Percentiles rank a stretch among this genome's conserved stretches.
Evolutionary conservation across 306 rosid species (phyloP).

Genomic region (Fagus crenata): DNA sequence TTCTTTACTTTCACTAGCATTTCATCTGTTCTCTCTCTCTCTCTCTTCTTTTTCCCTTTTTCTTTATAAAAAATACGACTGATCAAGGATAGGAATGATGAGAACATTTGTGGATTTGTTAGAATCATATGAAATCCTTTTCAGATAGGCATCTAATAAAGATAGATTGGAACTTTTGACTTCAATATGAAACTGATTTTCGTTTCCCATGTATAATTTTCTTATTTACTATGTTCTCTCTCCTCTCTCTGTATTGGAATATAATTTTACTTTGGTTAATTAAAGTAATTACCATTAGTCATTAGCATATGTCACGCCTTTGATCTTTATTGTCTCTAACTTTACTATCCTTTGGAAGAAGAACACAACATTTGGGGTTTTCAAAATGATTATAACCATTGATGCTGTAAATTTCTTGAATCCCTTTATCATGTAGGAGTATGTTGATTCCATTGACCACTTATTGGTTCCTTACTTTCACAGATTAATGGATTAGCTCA

Average conservation of each 20-base stretch:
- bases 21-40: constrained; percentile 9
- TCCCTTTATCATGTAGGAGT: neutral
- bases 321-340: constrained; percentile 26
- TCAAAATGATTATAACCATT: constrained; percentile 19
- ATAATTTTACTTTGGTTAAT: neutral
- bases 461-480: constrained; percentile 22
- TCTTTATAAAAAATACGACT: constrained; percentile 9
- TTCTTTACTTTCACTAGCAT: constrained; percentile 8
- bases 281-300: constrained; percentile 8
- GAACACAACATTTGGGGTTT: constrained; percentile 29
- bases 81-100: constrained; percentile 22
- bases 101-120: constrained; percentile 10
- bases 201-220: constrained; percentile 18
- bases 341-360: constrained; percentile 17
- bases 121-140: constrained; percentile 17
- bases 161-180: constrained; percentile 42
- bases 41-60: constrained; percentile 13
- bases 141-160: constrained; percentile 34
- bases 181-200: constrained; percentile 26
- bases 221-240: constrained; percentile 4
- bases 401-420: constrained; percentile 5
- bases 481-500: constrained; percentile 74
- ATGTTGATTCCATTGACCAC: constrained; percentile 27
- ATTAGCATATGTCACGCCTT: constrained; percentile 43
- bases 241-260: constrained; percentile 6